phyloP scores from a whole-genome alignment of 371 early-diverging fungal genomes.

The Fennellomyces sp. region DNA sequence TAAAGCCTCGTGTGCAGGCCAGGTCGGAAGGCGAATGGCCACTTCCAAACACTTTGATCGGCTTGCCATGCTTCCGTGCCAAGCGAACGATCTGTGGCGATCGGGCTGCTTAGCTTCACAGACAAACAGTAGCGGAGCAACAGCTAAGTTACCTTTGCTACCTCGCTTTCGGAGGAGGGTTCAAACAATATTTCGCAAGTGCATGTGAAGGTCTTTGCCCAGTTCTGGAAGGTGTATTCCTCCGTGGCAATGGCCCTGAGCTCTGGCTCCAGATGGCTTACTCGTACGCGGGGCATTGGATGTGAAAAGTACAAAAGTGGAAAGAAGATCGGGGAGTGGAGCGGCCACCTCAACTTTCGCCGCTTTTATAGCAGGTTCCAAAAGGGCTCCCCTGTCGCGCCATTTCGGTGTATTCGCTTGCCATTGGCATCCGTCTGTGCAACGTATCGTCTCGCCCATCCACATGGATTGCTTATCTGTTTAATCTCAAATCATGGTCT shows the following conservation, averaged over 20 bases:
- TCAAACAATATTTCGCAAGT: constrained; percentile 61
- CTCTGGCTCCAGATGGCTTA: constrained; percentile 5
- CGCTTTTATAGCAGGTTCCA: too few species aligned
- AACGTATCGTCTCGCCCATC: neutral
- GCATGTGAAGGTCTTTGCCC: constrained; percentile 76
- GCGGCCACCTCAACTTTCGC: too few species aligned
- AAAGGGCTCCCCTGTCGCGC: too few species aligned
- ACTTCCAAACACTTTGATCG: constrained; percentile 72
- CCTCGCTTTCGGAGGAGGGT: constrained; percentile 65
- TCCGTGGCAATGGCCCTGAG: constrained; percentile 30
- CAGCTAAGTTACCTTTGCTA: constrained; percentile 56
- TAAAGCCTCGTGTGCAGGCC: constrained; percentile 69
- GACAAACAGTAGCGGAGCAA: neutral
- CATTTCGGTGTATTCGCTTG: neutral
- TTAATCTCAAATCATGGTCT: neutral
- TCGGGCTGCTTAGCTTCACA: neutral
- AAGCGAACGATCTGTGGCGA: constrained; percentile 50
- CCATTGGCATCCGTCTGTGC: neutral
- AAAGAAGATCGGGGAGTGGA: neutral
- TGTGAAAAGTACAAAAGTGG: neutral
- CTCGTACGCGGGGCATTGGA: constrained; percentile 7
- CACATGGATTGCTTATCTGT: neutral
- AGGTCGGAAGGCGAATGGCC: constrained; percentile 88
- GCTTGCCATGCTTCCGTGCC: constrained; percentile 45
- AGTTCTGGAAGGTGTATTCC: constrained; percentile 62